Base-by-base conservation (phyloP, 345 rosid genomes). In the Camelina neglecta region DNA sequence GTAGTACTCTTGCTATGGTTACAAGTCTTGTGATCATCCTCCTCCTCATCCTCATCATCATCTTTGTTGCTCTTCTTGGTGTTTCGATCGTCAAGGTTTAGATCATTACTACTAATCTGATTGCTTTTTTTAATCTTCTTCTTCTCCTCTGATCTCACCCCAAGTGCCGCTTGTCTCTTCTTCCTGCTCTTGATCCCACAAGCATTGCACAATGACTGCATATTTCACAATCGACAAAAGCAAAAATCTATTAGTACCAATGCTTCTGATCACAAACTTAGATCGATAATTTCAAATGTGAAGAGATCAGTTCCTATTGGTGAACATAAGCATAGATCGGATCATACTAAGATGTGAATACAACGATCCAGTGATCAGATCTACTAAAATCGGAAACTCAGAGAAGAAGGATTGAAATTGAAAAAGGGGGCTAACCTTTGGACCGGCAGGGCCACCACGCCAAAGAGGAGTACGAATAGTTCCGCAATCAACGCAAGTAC, bases 361-460 rank as follows among this genome's bases (percentile, higher is more conserved):
- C 7, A 21, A 2, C 33, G 45, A 47, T 47, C 48, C 3, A 3
- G 0, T 1, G 8, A 57, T 0, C 26, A 76, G 71, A 76, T 69
- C 69, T 67, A 67, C 18, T 45, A 23, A 0, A 41, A 36, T 11
- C 21, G 20, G 11, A 20, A 50, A 8, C 55, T 3, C 8, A 50
- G 29, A 65, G 16, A 31, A 49, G 58, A 57, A 26, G 6, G 31
- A 71, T 51, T 1, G 6, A 13, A 24, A 42, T 1, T 6, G 8
- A 35, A 33, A 33, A 35, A 35, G 8, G 38, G n/a, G 6, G 5
- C 42, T 21, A 2, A 78, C 81, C 96, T 93, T 95, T 4, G 99
- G 99, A 1, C 99, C 99, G 0, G 99, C 94, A 7, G 99, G 99
- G 6, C 99, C 99, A 5, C 98, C 94, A 4, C 99, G 83, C 99